These are phyloP conservation scores for Atkinsonella hypoxylon DNA, from an alignment of 2,329 filamentous ascomycete genomes.

Conservation along the genomic window DNA sequence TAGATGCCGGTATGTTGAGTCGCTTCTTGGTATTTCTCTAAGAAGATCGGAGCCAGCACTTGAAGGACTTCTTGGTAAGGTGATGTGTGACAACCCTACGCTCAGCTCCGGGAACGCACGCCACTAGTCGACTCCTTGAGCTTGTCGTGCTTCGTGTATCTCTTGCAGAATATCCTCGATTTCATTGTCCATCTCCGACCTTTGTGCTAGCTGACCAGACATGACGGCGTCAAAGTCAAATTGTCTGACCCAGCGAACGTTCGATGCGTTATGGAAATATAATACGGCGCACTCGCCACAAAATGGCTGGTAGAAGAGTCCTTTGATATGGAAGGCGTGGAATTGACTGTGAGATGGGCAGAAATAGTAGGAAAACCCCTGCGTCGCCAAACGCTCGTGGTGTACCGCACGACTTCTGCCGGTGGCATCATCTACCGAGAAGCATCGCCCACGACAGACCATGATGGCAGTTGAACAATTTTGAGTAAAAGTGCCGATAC, in stretches of 20 bases:
- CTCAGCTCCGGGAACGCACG: not conserved
- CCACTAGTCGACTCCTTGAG: not conserved
- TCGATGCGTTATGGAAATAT: constrained; percentile 12
- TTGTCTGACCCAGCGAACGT: constrained; percentile 11
- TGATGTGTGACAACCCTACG: not conserved
- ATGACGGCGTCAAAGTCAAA: constrained; percentile 10
- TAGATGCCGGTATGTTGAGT: constrained; percentile 14
- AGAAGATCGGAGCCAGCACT: not conserved
- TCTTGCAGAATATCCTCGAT: constrained; percentile 4
- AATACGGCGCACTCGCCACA: constrained; percentile 23
- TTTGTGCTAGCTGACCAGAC: not conserved
- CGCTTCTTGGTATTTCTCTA: constrained; percentile 12
- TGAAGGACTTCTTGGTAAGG: not conserved
- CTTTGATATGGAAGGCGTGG: constrained; percentile 15
- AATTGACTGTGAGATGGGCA: constrained; percentile 18
- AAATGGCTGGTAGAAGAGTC: constrained; percentile 13
- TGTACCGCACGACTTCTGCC: constrained; percentile 5
- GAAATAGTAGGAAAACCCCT: constrained; percentile 17
- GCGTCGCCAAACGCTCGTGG: constrained; percentile 10
- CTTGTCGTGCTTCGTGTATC: not conserved
- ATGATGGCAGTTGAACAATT: constrained; percentile 5
- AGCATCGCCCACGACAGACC: constrained; percentile 16
- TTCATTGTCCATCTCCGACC: not conserved
- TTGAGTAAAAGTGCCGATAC: not conserved
- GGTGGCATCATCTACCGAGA: constrained; percentile 1